Evolutionary conservation across 441 rosid species (phyloP), one percentile per base, ranked within the genome.

Genomic region (Bruguiera hainesii): DNA sequence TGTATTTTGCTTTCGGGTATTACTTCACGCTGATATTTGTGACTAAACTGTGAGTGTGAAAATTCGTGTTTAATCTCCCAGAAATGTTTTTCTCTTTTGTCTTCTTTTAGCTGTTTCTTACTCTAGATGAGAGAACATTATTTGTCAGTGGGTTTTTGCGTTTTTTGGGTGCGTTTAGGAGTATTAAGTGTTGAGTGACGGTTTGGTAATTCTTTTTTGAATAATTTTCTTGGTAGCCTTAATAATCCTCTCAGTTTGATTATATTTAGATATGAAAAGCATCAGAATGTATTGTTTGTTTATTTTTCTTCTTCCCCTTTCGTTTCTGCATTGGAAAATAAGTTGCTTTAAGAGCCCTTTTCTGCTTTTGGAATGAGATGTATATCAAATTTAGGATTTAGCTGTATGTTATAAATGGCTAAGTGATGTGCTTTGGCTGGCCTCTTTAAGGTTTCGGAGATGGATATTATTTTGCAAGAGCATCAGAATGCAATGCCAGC

Each of bases 381-480:
- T 11, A 52, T 66, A 11, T 42, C 29, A 33, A 5, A 30, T 62
- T 20, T 58, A 63, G 70, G 37, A 61, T 64, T 42, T 46, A 52
- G 21, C 25, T 15, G 29, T 20, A 50, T 59, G 52, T 20, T 50
- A 33, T 42, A 55, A 39, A 42, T 29, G 21, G 18, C 50, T 51
- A 33, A 70, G 51, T 56, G n/a, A 19, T 64, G 48, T 19, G 19
- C 30, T 64, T 16, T 21, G 62, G 21, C 13, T 35, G 60, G 39
- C 31, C 49, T 42, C 15, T 73, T 39, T 13, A 55, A 95, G 99
- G 99, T 92, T 39, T 70, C 73, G 25, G 98, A 92, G 87, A 92
- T 95, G 99, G 99, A 95, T 74, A 78, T 81, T 68, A 82, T 95
- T 74, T 75, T 95, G 85, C 90, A 80, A 80, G 91, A 87, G 66